A percentile compares a stretch with the other conserved stretches of the same genome.
Evolutionary conservation across 1,284 basidiomycete genomes (phyloP).

Genomic region (Malassezia vespertilionis): DNA sequence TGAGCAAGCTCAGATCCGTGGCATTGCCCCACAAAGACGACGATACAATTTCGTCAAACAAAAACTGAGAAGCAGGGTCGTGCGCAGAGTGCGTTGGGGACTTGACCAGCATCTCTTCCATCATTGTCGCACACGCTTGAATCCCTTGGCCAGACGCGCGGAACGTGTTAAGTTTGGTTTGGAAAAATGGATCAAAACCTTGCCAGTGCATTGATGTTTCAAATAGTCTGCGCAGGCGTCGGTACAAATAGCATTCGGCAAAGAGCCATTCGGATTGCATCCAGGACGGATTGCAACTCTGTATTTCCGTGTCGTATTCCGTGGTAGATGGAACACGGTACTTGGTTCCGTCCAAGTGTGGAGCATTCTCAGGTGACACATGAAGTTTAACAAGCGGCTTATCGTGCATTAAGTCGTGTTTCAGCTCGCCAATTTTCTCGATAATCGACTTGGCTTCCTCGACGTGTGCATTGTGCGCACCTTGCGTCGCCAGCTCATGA

Average conservation of each 20-base stretch:
- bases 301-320: slow-evolving; percentile 28
- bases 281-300: slow-evolving; percentile 59
- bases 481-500: slow-evolving; percentile 27
- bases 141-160: slow-evolving; percentile 65
- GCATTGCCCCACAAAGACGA: slow-evolving; percentile 62
- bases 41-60: slow-evolving; percentile 74
- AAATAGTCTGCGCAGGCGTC: slow-evolving; percentile 67
- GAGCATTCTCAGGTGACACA: slow-evolving; percentile 18
- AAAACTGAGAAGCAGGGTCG: slow-evolving; percentile 49
- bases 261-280: slow-evolving; percentile 78
- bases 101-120: slow-evolving; percentile 29
- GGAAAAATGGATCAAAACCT: slow-evolving; percentile 69
- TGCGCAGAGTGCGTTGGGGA: slow-evolving; percentile 3
- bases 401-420: slow-evolving; percentile 80
- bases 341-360: slow-evolving; percentile 49
- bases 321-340: slow-evolving; percentile 55
- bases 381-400: slow-evolving; percentile 55
- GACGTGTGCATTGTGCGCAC: slow-evolving; percentile 51
- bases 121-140: slow-evolving; percentile 21
- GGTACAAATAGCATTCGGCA: slow-evolving; percentile 75
- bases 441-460: slow-evolving; percentile 70
- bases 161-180: slow-evolving; percentile 73
- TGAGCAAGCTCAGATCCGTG: slow-evolving; percentile 68
- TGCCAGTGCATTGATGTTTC: slow-evolving; percentile 63
- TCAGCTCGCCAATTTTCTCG: slow-evolving; percentile 64